Evolutionary conservation across 345 rosid genomes (phyloP).

Genomic region (Raphanus sativus): DNA sequence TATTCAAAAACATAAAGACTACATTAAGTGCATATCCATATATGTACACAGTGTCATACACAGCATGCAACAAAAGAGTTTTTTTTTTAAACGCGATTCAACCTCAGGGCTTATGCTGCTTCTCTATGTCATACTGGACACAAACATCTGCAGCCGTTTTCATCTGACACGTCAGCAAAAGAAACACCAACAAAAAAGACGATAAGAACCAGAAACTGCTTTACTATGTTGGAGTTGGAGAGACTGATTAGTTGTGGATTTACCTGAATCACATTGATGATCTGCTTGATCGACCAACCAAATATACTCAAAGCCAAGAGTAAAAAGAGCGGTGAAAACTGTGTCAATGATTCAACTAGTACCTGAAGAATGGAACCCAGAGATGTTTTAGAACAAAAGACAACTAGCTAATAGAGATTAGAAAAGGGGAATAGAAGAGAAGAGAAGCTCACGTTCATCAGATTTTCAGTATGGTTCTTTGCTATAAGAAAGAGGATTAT

Average conservation of each 20-base stretch:
- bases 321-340: constrained; percentile 51
- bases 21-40: not conserved
- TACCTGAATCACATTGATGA: constrained; percentile 85
- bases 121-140: constrained; percentile 74
- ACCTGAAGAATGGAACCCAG: constrained; percentile 48
- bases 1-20: not conserved
- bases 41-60: constrained; percentile 18
- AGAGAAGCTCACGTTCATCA: constrained; percentile 57
- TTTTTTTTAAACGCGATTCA: not conserved
- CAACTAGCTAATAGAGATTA: not conserved
- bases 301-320: constrained; percentile 60
- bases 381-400: constrained; percentile 3
- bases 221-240: not conserved
- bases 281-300: constrained; percentile 86
- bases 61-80: constrained; percentile 18
- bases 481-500: constrained; percentile 70
- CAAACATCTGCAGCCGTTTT: constrained; percentile 94
- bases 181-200: not conserved
- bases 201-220: constrained; percentile 5
- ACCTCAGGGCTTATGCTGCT: constrained; percentile 47
- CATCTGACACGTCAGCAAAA: constrained; percentile 50
- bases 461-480: constrained; percentile 54
- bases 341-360: constrained; percentile 42
- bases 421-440: not conserved
- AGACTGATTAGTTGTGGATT: not conserved